Conservation (phyloP, 108 stramenopile species). For the Discostella pseudostelligera region DNA sequence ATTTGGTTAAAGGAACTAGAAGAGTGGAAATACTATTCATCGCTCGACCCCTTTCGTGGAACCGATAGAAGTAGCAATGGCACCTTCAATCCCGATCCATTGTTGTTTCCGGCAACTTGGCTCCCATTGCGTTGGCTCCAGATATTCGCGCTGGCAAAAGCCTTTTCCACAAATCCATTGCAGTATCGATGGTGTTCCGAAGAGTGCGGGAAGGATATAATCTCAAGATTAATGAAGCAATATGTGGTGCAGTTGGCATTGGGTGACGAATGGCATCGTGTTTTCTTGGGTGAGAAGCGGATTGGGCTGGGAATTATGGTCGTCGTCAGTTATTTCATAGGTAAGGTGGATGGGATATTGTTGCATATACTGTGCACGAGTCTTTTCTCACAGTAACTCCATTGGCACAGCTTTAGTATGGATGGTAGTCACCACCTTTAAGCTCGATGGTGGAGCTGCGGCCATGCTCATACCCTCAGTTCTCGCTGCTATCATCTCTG, state of each 20-base stretch:
- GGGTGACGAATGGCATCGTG: slow-evolving; percentile 78
- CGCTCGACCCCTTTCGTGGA: slow-evolving; percentile 1
- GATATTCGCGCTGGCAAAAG: slow-evolving; percentile 44
- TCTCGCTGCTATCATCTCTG: slow-evolving; percentile 59
- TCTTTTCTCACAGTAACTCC: slow-evolving; percentile 12
- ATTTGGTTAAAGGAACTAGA: slow-evolving; percentile 62
- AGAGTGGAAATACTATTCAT: slow-evolving; percentile 48
- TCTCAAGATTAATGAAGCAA: slow-evolving; percentile 53
- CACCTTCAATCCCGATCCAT: slow-evolving; percentile 51
- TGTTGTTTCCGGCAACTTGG: slow-evolving; percentile 77
- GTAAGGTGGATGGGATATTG: slow-evolving; percentile 18
- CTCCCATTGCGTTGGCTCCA: slow-evolving; percentile 52
- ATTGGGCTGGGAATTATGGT: slow-evolving; percentile 66
- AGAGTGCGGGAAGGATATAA: slow-evolving; percentile 24
- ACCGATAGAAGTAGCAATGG: slow-evolving; percentile 5
- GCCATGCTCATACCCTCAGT: slow-evolving; percentile 55
- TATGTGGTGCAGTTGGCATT: slow-evolving; percentile 59
- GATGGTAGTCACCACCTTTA: slow-evolving; percentile 48
- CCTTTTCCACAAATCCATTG: slow-evolving; percentile 46
- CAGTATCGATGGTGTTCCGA: slow-evolving; percentile 40
- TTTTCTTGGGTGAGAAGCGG: slow-evolving; percentile 67
- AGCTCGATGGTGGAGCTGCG: slow-evolving; percentile 47
- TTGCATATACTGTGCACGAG: neutral
- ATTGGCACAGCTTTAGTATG: slow-evolving; percentile 29
- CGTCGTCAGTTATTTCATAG: slow-evolving; percentile 42